Evolutionary conservation across 2,329 filamentous ascomycete species (phyloP), one percentile per base, ranked within the genome.

Genomic region (Claviceps quebecensis): DNA sequence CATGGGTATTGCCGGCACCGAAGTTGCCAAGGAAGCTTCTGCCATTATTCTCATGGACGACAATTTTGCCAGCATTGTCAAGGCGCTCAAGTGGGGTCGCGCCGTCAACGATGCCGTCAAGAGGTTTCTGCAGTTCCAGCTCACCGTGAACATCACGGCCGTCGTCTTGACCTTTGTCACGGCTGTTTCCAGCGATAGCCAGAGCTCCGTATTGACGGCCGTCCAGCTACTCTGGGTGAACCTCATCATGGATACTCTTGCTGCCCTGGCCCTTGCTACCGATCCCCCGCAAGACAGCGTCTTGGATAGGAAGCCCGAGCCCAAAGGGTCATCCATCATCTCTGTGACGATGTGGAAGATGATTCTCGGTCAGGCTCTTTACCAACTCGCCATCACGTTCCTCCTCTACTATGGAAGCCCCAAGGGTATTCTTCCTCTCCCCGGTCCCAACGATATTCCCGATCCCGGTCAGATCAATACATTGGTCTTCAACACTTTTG

Each of bases 281-380:
- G 89, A 95, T 63, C 87, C 88, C n/a, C 89, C 89, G 0, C 85
- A 85, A 13, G 83, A 86, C 49, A 85, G 81, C 58, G 83, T 95
- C 26, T 71, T 95, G 48, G 73, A 95, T 59, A 81, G 89, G 52
- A 89, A 87, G 66, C 78, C 78, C 1, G 78, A 81, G 61, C 73
- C 68, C 53, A 77, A 76, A 61, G 74, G 73, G 23, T 65, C 76
- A 4, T 72, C 74, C 43, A 80, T 81, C 55, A 93, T 97, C 59
- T 94, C 89, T 1, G 73, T 84, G 37, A 90, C 85, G 17, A 97
- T 97, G 91, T 95, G 91, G 91, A 97, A 97, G 75, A 97, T 97
- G 91, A 96, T 97, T 55, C 77, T 95, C 45, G 91, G 90, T 2
- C 89, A 97, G 66, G 81, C 89, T 1, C 75, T 95, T 53, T 97